Base-by-base conservation (phyloP, 1,139 yeast species). In the Hyphopichia wangnamkhiaoensis region DNA sequence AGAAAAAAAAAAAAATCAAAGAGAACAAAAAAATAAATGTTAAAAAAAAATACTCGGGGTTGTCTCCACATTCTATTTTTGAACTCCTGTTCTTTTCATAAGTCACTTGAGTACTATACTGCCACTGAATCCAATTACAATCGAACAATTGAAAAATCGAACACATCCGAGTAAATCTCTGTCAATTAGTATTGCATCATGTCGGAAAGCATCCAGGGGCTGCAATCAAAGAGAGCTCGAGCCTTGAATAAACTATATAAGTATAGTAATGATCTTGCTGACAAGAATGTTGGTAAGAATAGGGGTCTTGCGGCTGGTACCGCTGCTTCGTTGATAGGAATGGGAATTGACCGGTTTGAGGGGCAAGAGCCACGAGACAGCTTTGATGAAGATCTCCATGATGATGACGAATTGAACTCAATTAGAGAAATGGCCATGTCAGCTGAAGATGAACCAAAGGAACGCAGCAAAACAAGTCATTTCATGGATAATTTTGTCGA, bases 401-500 rank as follows among this genome's bases (percentile, higher is more conserved):
- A 44, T 4, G 50, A 42, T 24, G 60, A 52, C n/a, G 58, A 58
- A 32, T 47, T 55, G 16, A 46, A 46, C 31, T 54, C 46, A 34
- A 44, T 43, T 26, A 31, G 18, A 19, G 38, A 35, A 5, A 52
- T 58, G 50, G 59, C 63, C 1, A 46, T 46, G 38, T 56, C 62
- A n/a, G 64, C 63, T 0, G 61, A 54, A 20, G 63, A 54, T 26
- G 39, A 23, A 26, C 17, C 13, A 20, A 28, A 26, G 20, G 40
- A 36, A 6, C 18, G 34, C 10, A 18, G 30, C 12, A 43, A 41
- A 29, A 36, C 44, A 6, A 34, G 37, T 12, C 86, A 81, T 51
- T 82, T 82, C 50, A 65, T 80, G 40, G 90, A 82, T 53, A 63
- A 71, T 31, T 61, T 83, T 40, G 62, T 82, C 43, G 84, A 80